Evolutionary conservation across 2,329 filamentous ascomycete genomes (phyloP), one percentile per base, ranked within the genome.

Genomic region (Cladorrhinum sp.): DNA sequence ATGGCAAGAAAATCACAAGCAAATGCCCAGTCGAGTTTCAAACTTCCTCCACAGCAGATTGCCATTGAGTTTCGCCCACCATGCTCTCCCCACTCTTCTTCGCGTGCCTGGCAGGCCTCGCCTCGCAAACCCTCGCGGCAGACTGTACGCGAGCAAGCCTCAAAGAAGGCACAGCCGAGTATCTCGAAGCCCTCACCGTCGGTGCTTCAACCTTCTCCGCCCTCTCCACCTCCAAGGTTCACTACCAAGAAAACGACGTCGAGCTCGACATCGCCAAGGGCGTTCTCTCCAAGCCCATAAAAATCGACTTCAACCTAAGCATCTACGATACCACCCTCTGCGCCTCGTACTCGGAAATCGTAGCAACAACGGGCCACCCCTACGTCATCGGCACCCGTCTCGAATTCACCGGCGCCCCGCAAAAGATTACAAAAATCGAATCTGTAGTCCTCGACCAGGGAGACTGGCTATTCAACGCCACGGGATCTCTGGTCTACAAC

Each of bases 391-490:
- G 53, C 12, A 63, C 61, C 14, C 57, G 61, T 8, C 54, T 57
- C 18, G 39, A 36, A 20, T 57, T 57, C 9, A 18, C 14, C 1
- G 33, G 33, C 3, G 7, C 33, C 33, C 14, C 33, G 58, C 42
- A 20, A 14, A 57, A 57, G 42, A 70, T 71, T 60, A 71, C 72
- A 58, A 66, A 57, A 9, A 63, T 69, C 48, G 67, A 70, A 28
- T 62, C 59, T 0, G 50, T 69, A 48, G 67, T 69, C 6, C 67
- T 63, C 1, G 64, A 67, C 28, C 42, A 53, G 12, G 68, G 67
- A 28, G 68, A 71, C 64, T 70, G 69, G 69, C 58, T 64, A 2
- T 70, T 71, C 61, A 68, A 71, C 59, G 67, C 68, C 3, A 67
- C 65, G 1, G 67, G 63, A 0, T 62, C 65, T 48, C 63, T 70